Evolutionary conservation across 805 yeast species (phyloP).

Genomic region (Citeromyces matritensis): DNA sequence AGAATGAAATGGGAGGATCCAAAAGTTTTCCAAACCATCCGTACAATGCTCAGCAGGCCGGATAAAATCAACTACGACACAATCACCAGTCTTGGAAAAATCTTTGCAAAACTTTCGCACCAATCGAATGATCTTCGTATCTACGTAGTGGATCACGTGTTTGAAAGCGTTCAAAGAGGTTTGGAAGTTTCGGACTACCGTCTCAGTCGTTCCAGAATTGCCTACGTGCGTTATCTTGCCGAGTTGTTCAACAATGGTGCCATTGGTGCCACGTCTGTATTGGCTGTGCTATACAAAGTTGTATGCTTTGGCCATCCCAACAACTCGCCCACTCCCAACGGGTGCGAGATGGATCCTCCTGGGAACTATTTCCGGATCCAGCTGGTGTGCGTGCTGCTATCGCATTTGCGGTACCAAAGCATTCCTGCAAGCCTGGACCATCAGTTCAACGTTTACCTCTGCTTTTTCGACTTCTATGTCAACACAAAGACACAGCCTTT

Average conservation of each 20-base stretch:
- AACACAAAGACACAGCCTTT: conserved; percentile 45
- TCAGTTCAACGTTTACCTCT: conserved; percentile 24
- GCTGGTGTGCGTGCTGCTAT: conserved; percentile 29
- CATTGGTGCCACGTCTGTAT: conserved; percentile 26
- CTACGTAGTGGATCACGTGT: conserved; percentile 38
- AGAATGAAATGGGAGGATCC: conserved; percentile 17
- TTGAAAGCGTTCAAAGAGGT: conserved; percentile 53
- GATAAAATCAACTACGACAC: conserved; percentile 46
- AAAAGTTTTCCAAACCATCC: conserved; percentile 15
- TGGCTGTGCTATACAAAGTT: conserved; percentile 38
- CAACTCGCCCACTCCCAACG: conserved; percentile 35
- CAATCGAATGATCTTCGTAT: conserved; percentile 24
- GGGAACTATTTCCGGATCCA: conserved; percentile 62
- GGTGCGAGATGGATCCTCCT: conserved; percentile 34
- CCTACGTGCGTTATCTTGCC: conserved; percentile 45
- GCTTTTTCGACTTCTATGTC: conserved; percentile 58
- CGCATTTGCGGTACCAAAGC: background rate
- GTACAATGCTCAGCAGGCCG: conserved; percentile 37
- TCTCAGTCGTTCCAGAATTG: conserved; percentile 41
- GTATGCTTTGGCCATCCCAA: conserved; percentile 51
- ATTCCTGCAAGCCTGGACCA: conserved; percentile 1
- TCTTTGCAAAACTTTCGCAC: conserved; percentile 21
- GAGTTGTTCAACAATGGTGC: conserved; percentile 36
- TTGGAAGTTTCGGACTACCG: conserved; percentile 50
- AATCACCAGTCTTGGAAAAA: conserved; percentile 29